phyloP scores from a whole-genome alignment of 306 rosid species.

The Hylodesmum podocarpum region DNA sequence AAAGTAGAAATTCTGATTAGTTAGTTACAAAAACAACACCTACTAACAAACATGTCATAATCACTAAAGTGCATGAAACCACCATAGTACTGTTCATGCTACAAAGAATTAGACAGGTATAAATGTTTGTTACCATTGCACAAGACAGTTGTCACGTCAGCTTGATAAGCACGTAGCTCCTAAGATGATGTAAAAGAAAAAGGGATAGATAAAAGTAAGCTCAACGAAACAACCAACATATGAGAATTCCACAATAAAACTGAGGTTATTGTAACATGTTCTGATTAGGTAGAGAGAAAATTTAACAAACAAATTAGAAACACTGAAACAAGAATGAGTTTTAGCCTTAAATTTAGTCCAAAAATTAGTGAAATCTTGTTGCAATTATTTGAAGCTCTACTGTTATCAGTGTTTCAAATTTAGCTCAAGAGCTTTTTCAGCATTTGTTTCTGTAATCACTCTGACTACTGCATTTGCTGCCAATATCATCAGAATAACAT shows the following conservation, averaged over 20 bases:
- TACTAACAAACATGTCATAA: constrained; percentile 3
- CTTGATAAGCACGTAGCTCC: constrained; percentile 99
- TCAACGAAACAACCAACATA: constrained; percentile 26
- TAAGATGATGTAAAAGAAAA: constrained; percentile 32
- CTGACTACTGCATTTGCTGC: constrained; percentile 98
- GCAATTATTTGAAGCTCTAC: constrained; percentile 18
- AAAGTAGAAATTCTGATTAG: not conserved
- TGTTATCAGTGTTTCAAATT: constrained; percentile 23
- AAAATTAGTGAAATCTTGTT: constrained; percentile 12
- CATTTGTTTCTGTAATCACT: constrained; percentile 94
- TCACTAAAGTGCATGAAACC: constrained; percentile 28
- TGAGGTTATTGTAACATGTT: constrained; percentile 21
- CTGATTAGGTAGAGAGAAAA: not conserved
- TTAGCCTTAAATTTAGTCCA: constrained; percentile 10
- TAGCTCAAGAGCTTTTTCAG: constrained; percentile 98
- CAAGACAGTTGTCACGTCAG: constrained; percentile 87
- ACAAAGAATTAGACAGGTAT: constrained; percentile 17
- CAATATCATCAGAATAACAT: constrained; percentile 94
- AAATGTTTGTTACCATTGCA: constrained; percentile 70
- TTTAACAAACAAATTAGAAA: not conserved
- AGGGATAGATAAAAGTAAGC: constrained; percentile 23
- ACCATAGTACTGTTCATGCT: not conserved
- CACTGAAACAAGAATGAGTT: not conserved
- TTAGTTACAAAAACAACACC: not conserved
- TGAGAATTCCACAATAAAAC: too few species aligned